Evolutionary conservation across 2,329 filamentous ascomycete species (phyloP).

Genomic region (Pestalotiopsis sp.): DNA sequence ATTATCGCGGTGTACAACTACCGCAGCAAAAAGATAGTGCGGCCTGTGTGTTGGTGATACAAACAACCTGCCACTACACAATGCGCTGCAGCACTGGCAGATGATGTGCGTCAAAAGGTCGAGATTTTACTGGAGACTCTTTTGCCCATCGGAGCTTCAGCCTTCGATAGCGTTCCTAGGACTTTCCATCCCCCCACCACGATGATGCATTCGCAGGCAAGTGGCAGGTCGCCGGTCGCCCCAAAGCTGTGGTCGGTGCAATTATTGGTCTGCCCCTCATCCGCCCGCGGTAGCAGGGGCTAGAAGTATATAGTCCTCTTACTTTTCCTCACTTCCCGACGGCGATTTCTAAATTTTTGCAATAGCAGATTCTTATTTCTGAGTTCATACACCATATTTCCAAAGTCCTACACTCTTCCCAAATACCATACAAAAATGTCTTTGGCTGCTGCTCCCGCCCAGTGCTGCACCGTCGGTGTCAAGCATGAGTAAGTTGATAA

Average conservation of each 20-base stretch:
- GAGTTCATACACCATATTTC: neutral
- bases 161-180: neutral
- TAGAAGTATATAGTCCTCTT: neutral
- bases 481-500: slow-evolving; percentile 52
- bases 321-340: neutral
- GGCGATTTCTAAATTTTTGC: neutral
- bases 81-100: neutral
- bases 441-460: slow-evolving; percentile 49
- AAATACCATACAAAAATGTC: slow-evolving; percentile 2
- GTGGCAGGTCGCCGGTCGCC: neutral
- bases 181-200: neutral
- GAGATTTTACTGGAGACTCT: neutral
- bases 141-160: neutral
- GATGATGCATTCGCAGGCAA: neutral
- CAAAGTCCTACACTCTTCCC: neutral
- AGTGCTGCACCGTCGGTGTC: slow-evolving; percentile 56
- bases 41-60: neutral
- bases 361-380: neutral
- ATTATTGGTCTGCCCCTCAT: neutral
- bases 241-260: neutral
- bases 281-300: neutral
- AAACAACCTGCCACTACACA: neutral
- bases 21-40: too few species aligned
- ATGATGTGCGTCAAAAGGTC: neutral
- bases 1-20: too few species aligned